Percentiles rank a stretch among this genome's conserved stretches.
These are phyloP conservation scores for Monosporascus ibericus DNA, from an alignment of 2,329 filamentous ascomycete species.

Conservation along the genomic window DNA sequence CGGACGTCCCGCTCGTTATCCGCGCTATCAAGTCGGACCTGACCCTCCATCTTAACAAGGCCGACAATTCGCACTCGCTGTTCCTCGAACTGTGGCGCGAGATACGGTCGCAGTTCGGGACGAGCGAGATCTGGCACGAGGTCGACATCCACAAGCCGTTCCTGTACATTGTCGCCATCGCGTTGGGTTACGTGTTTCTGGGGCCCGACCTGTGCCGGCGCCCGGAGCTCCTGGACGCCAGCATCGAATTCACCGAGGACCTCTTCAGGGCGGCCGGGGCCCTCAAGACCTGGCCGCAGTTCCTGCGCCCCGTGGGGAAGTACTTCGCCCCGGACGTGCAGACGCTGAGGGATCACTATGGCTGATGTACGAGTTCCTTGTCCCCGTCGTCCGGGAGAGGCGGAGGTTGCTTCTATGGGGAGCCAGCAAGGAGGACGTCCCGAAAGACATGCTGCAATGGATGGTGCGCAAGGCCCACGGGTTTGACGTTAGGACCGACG, in stretches of 20 bases:
- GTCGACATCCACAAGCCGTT: conserved; percentile 35
- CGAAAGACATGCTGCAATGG: conserved; percentile 42
- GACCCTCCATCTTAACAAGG: too few species aligned
- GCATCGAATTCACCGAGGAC: conserved; percentile 42
- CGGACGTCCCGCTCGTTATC: too few species aligned
- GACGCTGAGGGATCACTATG: conserved; percentile 24
- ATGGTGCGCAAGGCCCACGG: conserved; percentile 31
- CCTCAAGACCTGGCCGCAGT: conserved; percentile 17
- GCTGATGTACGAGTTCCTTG: conserved; percentile 28
- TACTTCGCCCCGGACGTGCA: conserved; percentile 28
- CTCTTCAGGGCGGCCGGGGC: conserved; percentile 28
- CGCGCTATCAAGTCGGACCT: too few species aligned
- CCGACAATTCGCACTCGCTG: too few species aligned
- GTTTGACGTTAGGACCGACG: conserved; percentile 20
- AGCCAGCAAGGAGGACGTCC: conserved; percentile 19
- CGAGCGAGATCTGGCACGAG: conserved; percentile 31
- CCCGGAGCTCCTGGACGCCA: conserved; percentile 38
- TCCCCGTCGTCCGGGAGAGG: conserved; percentile 23
- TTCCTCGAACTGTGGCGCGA: too few species aligned
- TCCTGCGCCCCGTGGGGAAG: conserved; percentile 28
- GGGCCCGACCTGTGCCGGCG: conserved; percentile 39
- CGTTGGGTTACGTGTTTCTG: conserved; percentile 41
- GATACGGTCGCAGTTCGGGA: too few species aligned
- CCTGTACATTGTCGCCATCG: conserved; percentile 39
- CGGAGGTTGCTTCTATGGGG: conserved; percentile 9